A percentile compares a stretch with the other conserved stretches of the same genome.
Conservation (phyloP, 148 eudicot species). For the Vaccinium myrtillus region DNA sequence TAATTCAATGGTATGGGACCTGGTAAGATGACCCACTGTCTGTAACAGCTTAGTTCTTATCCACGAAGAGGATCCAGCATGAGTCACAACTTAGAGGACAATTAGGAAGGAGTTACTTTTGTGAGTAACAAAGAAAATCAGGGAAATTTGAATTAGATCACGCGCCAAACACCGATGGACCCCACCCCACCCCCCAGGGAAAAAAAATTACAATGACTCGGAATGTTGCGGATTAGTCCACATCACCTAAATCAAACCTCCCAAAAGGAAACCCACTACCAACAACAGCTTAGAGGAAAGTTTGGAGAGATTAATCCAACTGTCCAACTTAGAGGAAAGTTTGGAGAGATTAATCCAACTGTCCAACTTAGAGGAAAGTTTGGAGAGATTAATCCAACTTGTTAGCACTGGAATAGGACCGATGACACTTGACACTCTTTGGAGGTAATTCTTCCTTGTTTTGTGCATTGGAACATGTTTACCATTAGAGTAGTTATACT, state of each 20-base stretch:
- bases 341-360: no score
- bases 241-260: background rate
- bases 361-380: no score
- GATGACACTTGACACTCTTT: no score
- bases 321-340: no score
- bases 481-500: no score
- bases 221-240: background rate
- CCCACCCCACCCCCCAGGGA: background rate
- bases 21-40: background rate
- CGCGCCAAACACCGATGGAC: background rate
- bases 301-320: background rate
- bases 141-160: background rate
- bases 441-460: no score
- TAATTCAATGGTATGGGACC: background rate
- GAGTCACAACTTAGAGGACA: background rate
- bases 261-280: background rate
- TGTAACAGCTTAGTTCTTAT: background rate
- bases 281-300: background rate
- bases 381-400: no score
- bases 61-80: background rate
- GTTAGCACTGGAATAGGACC: background rate
- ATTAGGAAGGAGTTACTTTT: background rate
- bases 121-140: background rate
- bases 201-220: background rate
- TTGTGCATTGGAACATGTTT: no score